Conservation (phyloP, 208 protist genomes). For the Endotrypanum monterogeii region DNA sequence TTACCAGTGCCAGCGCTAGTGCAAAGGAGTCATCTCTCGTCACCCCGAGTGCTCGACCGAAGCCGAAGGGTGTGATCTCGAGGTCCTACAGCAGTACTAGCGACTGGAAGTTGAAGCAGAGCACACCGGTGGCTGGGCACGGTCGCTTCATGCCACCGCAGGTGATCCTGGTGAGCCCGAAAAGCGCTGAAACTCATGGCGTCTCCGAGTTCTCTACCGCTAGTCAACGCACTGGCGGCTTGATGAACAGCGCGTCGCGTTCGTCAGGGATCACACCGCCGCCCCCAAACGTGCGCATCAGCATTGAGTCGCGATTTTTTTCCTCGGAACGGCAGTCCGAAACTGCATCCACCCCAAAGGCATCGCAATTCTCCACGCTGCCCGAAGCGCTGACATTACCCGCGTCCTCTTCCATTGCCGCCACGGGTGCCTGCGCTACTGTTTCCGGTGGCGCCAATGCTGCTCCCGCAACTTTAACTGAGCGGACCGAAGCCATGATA, state of each 20-base stretch:
- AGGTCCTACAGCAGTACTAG: slow-evolving; percentile 46
- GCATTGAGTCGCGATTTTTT: slow-evolving; percentile 9
- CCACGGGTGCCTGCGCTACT: not conserved
- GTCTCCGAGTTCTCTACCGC: slow-evolving; percentile 50
- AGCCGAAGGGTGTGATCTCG: slow-evolving; percentile 63
- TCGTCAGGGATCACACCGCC: slow-evolving; percentile 18
- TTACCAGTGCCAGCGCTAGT: slow-evolving; percentile 8
- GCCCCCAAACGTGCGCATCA: slow-evolving; percentile 23
- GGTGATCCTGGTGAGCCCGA: slow-evolving; percentile 44
- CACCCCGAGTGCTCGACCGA: slow-evolving; percentile 80
- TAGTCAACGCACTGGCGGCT: slow-evolving; percentile 17
- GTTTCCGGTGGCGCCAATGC: not conserved
- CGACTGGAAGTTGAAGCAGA: slow-evolving; percentile 36
- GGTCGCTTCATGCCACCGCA: slow-evolving; percentile 23
- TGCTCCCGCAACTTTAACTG: slow-evolving; percentile 1
- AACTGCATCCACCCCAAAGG: not conserved
- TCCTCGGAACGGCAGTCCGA: slow-evolving; percentile 5
- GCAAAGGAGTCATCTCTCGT: slow-evolving; percentile 38
- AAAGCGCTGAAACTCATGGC: slow-evolving; percentile 53
- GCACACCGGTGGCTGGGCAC: slow-evolving; percentile 8
- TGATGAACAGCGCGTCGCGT: slow-evolving; percentile 18
- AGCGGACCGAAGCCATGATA: slow-evolving; percentile 47
- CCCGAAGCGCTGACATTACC: not conserved
- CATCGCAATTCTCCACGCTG: not conserved
- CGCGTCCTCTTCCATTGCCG: not conserved